Percentiles rank a stretch among this genome's conserved stretches.
phyloP scores from a whole-genome alignment of 169 alveolate species.

The Pseudocohnilembus persalinus region DNA sequence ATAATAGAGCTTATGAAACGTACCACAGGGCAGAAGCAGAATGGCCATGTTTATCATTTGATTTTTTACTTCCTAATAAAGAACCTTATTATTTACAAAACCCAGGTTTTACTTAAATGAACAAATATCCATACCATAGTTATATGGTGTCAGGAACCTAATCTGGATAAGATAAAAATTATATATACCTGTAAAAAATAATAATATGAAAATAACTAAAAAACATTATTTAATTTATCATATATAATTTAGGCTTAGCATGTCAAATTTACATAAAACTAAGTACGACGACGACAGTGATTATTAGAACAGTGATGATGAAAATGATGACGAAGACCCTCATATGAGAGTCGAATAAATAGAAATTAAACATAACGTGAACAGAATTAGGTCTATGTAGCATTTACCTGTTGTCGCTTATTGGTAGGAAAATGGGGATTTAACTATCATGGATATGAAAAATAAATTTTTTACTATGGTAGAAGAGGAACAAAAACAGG shows the following conservation, averaged over 20 bases:
- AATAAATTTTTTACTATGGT: slow-evolving; percentile 58
- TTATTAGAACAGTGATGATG: slow-evolving; percentile 59
- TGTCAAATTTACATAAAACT: slow-evolving; percentile 76
- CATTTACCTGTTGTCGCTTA: slow-evolving; percentile 77
- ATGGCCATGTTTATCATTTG: slow-evolving; percentile 85
- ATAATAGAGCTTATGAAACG: slow-evolving; percentile 84
- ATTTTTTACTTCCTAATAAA: slow-evolving; percentile 56
- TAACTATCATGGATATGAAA: slow-evolving; percentile 65
- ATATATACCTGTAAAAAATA: slow-evolving; percentile 51
- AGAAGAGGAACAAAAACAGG: slow-evolving; percentile 40
- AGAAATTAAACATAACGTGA: slow-evolving; percentile 66
- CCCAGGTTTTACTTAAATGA: slow-evolving; percentile 49
- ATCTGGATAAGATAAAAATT: slow-evolving; percentile 64
- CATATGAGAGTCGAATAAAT: slow-evolving; percentile 57
- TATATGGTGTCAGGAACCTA: slow-evolving; percentile 81
- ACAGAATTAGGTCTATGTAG: slow-evolving; percentile 81
- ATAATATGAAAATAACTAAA: too few species aligned
- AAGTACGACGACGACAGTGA: slow-evolving; percentile 81
- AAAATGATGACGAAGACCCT: slow-evolving; percentile 71
- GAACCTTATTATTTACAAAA: slow-evolving; percentile 39
- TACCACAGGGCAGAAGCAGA: slow-evolving; percentile 82
- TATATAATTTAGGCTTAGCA: slow-evolving; percentile 46
- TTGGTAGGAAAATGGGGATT: slow-evolving; percentile 77
- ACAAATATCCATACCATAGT: slow-evolving; percentile 74
- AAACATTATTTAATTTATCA: too few species aligned